These are phyloP conservation scores for Artomyces pyxidatus DNA, from an alignment of 768 basidiomycete species.

Conservation along the genomic window DNA sequence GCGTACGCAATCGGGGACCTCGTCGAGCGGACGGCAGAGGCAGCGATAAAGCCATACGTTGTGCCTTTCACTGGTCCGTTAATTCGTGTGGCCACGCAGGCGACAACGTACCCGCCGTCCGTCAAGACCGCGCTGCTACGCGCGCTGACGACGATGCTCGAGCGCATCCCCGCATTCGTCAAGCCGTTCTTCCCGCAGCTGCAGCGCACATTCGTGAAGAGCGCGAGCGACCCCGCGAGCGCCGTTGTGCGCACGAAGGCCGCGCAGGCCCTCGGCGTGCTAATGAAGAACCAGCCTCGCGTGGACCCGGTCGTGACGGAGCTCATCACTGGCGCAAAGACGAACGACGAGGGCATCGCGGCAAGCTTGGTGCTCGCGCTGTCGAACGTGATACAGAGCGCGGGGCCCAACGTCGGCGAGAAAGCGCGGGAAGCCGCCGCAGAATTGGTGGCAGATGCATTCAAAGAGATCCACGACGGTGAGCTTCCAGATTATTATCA, in stretches of 20 bases:
- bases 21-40: conserved; percentile 78
- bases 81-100: conserved; percentile 89
- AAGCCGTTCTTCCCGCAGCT: conserved; percentile 98
- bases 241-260: conserved; percentile 74
- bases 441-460: conserved; percentile 73
- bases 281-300: conserved; percentile 87
- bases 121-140: conserved; percentile 89
- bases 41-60: conserved; percentile 89
- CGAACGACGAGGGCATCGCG: conserved; percentile 62
- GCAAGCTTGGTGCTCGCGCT: conserved; percentile 72
- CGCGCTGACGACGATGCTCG: conserved; percentile 79
- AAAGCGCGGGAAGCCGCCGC: conserved; percentile 64
- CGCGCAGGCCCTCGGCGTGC: conserved; percentile 73
- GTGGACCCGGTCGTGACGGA: conserved; percentile 95
- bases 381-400: conserved; percentile 65
- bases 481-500: too few species aligned
- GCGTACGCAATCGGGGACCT: conserved; percentile 96
- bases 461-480: conserved; percentile 68
- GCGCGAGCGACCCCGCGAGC: conserved; percentile 73
- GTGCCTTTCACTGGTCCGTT: conserved; percentile 94
- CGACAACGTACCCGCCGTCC: conserved; percentile 81
- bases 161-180: conserved; percentile 80
- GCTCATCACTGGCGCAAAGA: conserved; percentile 51
- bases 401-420: conserved; percentile 66
- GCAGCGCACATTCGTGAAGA: conserved; percentile 94